A percentile compares a stretch with the other conserved stretches of the same genome.
phyloP scores from a whole-genome alignment of 257 asterid species.

The Rehmannia glutinosa region DNA sequence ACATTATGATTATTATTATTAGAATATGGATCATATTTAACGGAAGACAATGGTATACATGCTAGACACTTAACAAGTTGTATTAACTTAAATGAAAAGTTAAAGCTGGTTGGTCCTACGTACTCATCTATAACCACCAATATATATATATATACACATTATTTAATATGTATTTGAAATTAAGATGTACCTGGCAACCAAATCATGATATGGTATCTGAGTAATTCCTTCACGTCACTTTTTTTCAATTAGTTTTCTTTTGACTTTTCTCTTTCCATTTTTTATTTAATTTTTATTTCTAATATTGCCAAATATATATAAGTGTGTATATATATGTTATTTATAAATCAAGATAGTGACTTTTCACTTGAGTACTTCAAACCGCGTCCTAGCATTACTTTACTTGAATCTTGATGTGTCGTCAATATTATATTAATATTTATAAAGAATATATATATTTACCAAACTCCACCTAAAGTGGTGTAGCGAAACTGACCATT shows the following conservation, averaged over 20 bases:
- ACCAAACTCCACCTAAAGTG: conserved; percentile 7
- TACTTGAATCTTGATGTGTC: too few species aligned
- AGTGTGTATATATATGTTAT: neutral
- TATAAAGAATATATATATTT: too few species aligned
- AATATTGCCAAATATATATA: too few species aligned
- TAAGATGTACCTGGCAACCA: too few species aligned
- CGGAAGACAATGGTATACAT: neutral
- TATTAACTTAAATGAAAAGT: neutral
- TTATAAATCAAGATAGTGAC: neutral
- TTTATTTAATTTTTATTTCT: neutral
- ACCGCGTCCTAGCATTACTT: neutral
- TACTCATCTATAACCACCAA: neutral
- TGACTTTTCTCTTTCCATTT: too few species aligned
- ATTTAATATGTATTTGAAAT: too few species aligned
- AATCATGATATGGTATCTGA: too few species aligned
- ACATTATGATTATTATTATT: neutral
- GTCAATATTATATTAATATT: too few species aligned
- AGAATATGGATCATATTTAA: neutral
- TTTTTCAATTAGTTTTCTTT: too few species aligned
- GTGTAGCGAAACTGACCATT: neutral
- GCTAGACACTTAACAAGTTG: neutral
- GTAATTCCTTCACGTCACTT: too few species aligned
- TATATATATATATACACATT: too few species aligned
- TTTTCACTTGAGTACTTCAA: neutral
- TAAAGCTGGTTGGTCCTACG: neutral